Evolutionary conservation across 441 rosid genomes (phyloP), one percentile per base, ranked within the genome.

Genomic region (Croton setiger): DNA sequence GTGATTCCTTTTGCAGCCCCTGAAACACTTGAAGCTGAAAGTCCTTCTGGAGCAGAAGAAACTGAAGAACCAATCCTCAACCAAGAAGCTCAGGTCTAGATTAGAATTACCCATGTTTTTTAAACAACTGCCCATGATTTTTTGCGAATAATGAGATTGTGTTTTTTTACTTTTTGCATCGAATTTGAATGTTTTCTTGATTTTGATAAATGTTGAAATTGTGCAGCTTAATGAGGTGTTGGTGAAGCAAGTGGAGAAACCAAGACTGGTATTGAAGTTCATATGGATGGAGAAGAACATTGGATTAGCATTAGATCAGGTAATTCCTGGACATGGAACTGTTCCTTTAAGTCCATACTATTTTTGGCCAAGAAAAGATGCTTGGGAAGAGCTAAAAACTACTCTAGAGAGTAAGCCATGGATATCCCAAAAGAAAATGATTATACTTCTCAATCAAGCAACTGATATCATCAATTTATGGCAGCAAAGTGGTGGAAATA

Each of bases 261-360:
- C 93, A 27, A 84, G 92, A 75, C 78, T 89, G 72, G 91, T 93
- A 58, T 76, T 93, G 79, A 93, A 93, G 82, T 91, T 93, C 72
- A 83, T 91, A 76, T 91, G 97, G 98, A 91, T 91, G 98, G 97
- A 93, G 85, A 93, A 93, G 88, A 93, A 89, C 86, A 89, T 93
- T 4, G 98, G 96, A 65, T 74, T 93, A 67, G 95, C 83, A 14
- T 83, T 91, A 62, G 95, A 93, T 83, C 96, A 93, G 75, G 75
- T 78, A 76, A 85, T 93, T 49, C 90, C 96, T 2, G 96, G 97
- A 23, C 88, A 91, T 67, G 96, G 98, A 5, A 75, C 97, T 11
- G 79, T 88, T 52, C 98, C 97, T 6, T 76, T 93, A 62, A 91
- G 96, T 69, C 95, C 96, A 12, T 93, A 91, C 77, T 93, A 83